Base-by-base conservation (phyloP, 1,284 basidiomycete species). In the Marasmius fiardii region DNA sequence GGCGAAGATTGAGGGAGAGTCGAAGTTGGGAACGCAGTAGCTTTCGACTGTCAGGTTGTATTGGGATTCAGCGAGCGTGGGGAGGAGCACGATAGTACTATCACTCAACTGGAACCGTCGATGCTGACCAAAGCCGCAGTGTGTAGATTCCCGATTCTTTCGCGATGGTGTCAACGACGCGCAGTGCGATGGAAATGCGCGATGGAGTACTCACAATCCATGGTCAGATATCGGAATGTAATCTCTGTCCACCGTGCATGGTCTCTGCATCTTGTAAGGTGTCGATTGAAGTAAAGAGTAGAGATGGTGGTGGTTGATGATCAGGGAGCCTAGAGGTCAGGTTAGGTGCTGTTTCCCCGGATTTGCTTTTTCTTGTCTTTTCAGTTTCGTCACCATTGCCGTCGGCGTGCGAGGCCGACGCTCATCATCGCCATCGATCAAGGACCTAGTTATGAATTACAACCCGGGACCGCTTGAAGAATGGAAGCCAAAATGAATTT, bases 21-120 rank as follows among this genome's bases (percentile, higher is more conserved):
- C 94, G 67, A 97, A 97, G 76, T 95, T 81, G 1, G 94, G 94
- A 11, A 95, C 79, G 64, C 93, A 96, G 69, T 95, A 93, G 62
- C 89, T 91, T 67, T 95, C 90, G 61, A 93, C 88, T 90, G 60
- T n/a, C n/a, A n/a, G n/a, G n/a, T n/a, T n/a, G 43, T 50, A 28
- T 10, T 4, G 24, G 11, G 20, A 51, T 6, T 31, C 39, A 34
- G 28, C 41, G 11, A 14, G 23, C 1, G 34, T 37, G 51, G 10
- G 34, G 21, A 26, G n/a, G 14, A 5, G 50, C 2, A 51, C 12
- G 39, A 26, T 39, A 47, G 7, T 37, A 24, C 41, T 12, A 18
- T 48, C 26, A 68, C 83, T 70, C 62, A 31, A 90, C 88, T 79
- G n/a, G 88, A 90, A 24, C 88, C 89, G 68, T 90, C 89, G 43